Conservation (phyloP, 176 grass and related monocot species). For the Zea luxurians region DNA sequence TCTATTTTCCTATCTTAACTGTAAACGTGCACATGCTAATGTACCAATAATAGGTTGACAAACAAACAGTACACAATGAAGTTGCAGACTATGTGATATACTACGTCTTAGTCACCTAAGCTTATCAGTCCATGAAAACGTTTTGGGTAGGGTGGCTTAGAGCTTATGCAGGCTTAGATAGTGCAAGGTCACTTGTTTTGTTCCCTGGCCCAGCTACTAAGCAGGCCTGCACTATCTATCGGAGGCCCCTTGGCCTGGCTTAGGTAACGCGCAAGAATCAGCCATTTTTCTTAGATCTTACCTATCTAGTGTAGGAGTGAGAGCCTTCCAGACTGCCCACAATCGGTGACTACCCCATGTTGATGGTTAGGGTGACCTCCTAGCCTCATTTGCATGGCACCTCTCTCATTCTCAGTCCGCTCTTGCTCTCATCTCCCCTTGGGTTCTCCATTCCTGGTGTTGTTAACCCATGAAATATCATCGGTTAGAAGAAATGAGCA, state of each 20-base stretch:
- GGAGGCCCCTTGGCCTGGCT: background rate
- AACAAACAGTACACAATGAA: background rate
- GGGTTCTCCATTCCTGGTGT: background rate
- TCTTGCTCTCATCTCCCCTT: background rate
- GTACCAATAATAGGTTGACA: constrained; percentile 1
- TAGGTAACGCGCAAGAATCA: background rate
- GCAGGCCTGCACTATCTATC: background rate
- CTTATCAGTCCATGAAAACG: background rate
- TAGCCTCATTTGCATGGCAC: background rate
- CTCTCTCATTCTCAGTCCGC: background rate
- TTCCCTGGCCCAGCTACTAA: background rate
- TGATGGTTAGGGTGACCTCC: background rate
- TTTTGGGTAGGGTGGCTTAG: background rate
- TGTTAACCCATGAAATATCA: background rate
- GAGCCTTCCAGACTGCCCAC: background rate
- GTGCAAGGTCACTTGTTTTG: background rate
- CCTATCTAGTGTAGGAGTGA: background rate
- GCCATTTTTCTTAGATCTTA: background rate
- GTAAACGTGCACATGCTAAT: background rate
- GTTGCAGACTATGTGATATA: background rate
- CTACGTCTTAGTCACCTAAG: background rate
- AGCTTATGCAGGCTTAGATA: background rate
- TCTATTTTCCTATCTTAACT: no score
- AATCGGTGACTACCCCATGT: background rate
- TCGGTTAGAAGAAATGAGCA: background rate